Base-by-base conservation (phyloP, 441 rosid genomes). In the Brassica hybrid region DNA sequence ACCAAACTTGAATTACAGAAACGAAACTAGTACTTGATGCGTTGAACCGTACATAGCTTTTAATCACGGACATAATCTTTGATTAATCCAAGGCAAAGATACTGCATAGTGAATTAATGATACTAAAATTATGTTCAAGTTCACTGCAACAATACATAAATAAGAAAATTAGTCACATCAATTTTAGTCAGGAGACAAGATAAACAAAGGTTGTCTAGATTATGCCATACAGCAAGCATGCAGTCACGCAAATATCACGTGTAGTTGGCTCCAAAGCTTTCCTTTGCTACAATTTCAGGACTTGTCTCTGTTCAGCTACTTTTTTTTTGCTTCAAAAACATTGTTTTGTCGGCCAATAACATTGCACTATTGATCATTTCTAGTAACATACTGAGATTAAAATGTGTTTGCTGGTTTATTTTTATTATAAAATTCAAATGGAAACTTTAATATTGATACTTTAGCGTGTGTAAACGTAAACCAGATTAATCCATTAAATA, bases 61-160 rank as follows among this genome's bases (percentile, higher is more conserved):
- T 43, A 65, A 48, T 60, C 59, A 65, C 59, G 69, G 50, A 75
- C 79, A 70, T 12, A 75, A 79, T 79, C 76, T 80, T 75, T 65
- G 76, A 75, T 70, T 75, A 75, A 80, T 71, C 79, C 83, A 75
- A 75, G 69, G 75, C 65, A 38, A 75, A 80, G 83, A 80, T 80
- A 69, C 65, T 50, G 69, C 68, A 11, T 69, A 21, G 0, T 21
- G 23, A 21, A 21, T 21, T 21, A 21, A 21, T 78, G 69, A 50
- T 48, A 70, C 63, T 43, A 23, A 64, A 62, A 8, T 50, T 1
- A 69, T 58, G 76, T 48, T 79, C 56, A 79, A 75, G 73, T 75
- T 79, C 76, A 75, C 9, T 65, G 79, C 50, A 67, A 12, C 48
- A 78, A 78, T 58, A 32, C 50, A 66, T n/a, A 21, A 57, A 21